Conservation (phyloP, 129 eudicot species). For the Gnaphalium uliginosum region DNA sequence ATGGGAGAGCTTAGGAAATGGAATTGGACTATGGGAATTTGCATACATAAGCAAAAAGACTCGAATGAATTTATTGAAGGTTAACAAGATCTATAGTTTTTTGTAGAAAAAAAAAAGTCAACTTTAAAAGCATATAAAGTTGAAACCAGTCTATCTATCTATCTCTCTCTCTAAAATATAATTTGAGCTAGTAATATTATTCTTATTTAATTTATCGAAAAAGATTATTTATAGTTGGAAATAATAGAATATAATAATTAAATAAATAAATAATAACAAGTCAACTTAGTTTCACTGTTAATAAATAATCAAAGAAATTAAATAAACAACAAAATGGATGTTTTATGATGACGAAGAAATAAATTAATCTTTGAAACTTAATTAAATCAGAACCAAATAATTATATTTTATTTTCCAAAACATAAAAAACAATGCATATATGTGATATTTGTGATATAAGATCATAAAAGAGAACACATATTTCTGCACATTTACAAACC, state of each 20-base stretch:
- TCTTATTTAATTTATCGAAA: constrained; percentile 30
- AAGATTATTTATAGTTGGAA: constrained; percentile 33
- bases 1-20: constrained; percentile 13
- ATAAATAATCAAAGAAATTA: not conserved
- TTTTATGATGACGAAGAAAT: constrained; percentile 4
- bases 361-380: constrained; percentile 8
- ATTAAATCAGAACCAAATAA: not conserved
- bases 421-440: too few relatives aligned
- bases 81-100: constrained; percentile 36
- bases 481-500: constrained; percentile 45
- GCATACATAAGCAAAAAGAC: constrained; percentile 12
- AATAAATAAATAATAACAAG: not conserved
- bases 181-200: not conserved
- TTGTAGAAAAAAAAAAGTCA: constrained; percentile 32
- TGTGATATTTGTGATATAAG: too few relatives aligned
- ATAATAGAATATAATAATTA: not conserved
- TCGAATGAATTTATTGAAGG: constrained; percentile 26
- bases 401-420: constrained; percentile 13
- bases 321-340: not conserved
- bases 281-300: constrained; percentile 16
- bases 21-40: constrained; percentile 19
- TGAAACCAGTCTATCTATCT: constrained; percentile 14
- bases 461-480: constrained; percentile 3
- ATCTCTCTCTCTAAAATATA: constrained; percentile 29
- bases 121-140: constrained; percentile 34